phyloP scores from a whole-genome alignment of 2,329 filamentous ascomycete genomes.

The Calonectria honghensis region DNA sequence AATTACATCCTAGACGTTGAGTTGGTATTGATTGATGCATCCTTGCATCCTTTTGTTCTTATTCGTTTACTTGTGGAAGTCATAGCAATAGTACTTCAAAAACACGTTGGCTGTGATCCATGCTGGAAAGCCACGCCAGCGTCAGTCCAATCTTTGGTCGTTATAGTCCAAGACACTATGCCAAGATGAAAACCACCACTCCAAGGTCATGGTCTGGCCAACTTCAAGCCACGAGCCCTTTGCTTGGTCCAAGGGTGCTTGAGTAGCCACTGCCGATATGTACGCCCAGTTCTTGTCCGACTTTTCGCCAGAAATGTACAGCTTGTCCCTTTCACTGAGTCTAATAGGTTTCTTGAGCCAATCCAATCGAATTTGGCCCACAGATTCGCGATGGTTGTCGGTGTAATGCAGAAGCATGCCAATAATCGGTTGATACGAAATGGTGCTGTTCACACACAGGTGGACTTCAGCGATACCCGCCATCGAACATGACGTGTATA shows the following conservation, averaged over 20 bases:
- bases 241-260: background rate
- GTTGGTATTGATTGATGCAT: too few species aligned
- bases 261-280: background rate
- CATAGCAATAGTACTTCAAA: background rate
- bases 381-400: background rate
- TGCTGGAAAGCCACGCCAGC: background rate
- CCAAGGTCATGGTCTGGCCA: background rate
- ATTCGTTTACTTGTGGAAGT: background rate
- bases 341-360: background rate
- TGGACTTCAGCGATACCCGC: background rate
- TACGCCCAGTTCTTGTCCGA: background rate
- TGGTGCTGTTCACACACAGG: background rate
- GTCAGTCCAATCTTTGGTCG: background rate
- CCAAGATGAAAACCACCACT: constrained; percentile 19
- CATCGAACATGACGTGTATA: background rate
- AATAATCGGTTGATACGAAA: background rate
- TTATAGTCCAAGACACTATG: background rate
- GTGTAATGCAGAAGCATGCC: background rate
- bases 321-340: background rate
- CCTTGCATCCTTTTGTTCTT: too few species aligned
- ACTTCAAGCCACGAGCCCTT: background rate
- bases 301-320: background rate
- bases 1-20: background rate
- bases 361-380: constrained; percentile 5
- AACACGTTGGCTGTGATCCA: background rate